These are phyloP conservation scores for Dysphania ambrosioides DNA, from an alignment of 148 eudicot genomes.

Conservation along the genomic window DNA sequence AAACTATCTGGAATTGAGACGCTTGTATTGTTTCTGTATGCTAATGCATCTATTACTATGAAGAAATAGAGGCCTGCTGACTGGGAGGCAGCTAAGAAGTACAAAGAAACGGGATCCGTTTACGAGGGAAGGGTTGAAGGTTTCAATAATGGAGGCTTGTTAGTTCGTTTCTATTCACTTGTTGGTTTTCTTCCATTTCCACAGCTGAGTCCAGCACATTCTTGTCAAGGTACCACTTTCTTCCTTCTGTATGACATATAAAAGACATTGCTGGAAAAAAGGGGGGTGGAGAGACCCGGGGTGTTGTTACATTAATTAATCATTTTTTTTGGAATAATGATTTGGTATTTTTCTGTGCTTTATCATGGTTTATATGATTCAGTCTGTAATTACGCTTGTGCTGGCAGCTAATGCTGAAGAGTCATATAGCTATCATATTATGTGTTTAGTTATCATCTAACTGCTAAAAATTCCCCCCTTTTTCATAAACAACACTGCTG, in stretches of 20 bases:
- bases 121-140: conserved; percentile 78
- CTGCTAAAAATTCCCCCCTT: background rate
- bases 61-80: conserved; percentile 90
- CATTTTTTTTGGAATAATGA: background rate
- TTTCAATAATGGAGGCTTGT: conserved; percentile 79
- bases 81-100: conserved; percentile 84
- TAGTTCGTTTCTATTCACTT: conserved; percentile 78
- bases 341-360: background rate
- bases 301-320: background rate
- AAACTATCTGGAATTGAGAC: conserved; percentile 4
- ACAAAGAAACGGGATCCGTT: conserved; percentile 52
- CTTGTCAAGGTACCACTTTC: conserved; percentile 61
- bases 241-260: background rate
- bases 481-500: background rate
- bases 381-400: background rate
- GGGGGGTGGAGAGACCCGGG: background rate
- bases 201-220: conserved; percentile 66
- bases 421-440: background rate
- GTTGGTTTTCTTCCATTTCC: conserved; percentile 95
- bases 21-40: conserved; percentile 25
- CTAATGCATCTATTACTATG: conserved; percentile 47
- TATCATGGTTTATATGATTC: background rate
- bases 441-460: background rate
- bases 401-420: background rate
- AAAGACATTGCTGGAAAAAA: background rate